These are phyloP conservation scores for Sphaerobolus stellatus DNA, from an alignment of 1,284 basidiomycete genomes.

Conservation along the genomic window DNA sequence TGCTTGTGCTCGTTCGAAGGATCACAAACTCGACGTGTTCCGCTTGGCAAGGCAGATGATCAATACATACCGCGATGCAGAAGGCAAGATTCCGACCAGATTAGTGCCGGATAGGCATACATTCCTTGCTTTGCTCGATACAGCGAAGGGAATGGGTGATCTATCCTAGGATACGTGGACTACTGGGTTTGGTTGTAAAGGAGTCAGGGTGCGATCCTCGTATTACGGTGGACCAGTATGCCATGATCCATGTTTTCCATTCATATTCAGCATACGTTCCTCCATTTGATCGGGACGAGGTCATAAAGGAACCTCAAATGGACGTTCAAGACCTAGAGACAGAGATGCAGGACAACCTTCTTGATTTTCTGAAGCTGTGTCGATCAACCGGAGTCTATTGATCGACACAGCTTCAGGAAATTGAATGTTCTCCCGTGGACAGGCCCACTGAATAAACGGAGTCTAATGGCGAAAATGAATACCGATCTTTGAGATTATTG, in stretches of 20 bases:
- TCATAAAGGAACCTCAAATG: slow-evolving; percentile 33
- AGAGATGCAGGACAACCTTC: slow-evolving; percentile 6
- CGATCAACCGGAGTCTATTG: too few relatives aligned
- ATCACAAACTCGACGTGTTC: slow-evolving; percentile 75
- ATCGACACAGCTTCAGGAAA: slow-evolving; percentile 63
- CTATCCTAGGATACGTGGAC: slow-evolving; percentile 86
- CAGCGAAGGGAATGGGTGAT: slow-evolving; percentile 85
- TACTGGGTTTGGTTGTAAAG: slow-evolving; percentile 79
- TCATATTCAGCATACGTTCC: slow-evolving; percentile 82
- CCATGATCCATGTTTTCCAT: slow-evolving; percentile 85
- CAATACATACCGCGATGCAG: slow-evolving; percentile 65
- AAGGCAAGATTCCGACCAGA: slow-evolving; percentile 42
- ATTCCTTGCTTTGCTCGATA: slow-evolving; percentile 84
- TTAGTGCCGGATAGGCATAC: slow-evolving; percentile 70
- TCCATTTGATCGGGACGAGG: slow-evolving; percentile 56
- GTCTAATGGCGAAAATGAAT: slow-evolving; percentile 37
- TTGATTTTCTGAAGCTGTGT: too few relatives aligned
- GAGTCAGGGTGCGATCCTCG: slow-evolving; percentile 24
- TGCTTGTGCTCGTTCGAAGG: slow-evolving; percentile 65
- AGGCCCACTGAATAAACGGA: slow-evolving; percentile 64
- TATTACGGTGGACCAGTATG: slow-evolving; percentile 59
- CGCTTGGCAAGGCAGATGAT: slow-evolving; percentile 81
- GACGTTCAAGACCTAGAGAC: neutral
- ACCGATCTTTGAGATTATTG: neutral
- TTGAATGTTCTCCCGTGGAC: slow-evolving; percentile 64